Evolutionary conservation across 805 yeast species (phyloP).

Genomic region (Lipomyces sp.): DNA sequence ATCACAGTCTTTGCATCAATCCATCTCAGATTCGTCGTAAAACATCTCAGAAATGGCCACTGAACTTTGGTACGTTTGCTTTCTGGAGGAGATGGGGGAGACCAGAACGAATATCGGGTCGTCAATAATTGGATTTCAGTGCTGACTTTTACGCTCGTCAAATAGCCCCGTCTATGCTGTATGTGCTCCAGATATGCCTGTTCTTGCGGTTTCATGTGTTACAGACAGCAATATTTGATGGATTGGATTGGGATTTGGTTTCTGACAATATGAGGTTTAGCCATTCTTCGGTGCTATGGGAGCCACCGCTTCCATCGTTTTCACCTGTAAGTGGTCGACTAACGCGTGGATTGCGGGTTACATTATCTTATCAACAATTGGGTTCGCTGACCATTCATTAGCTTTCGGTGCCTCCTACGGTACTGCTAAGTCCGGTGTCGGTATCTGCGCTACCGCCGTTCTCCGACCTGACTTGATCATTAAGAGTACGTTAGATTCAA

Average conservation of each 20-base stretch:
- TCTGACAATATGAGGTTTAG: constrained; percentile 44
- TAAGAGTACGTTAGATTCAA: constrained; percentile 52
- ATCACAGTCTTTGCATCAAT: constrained; percentile 16
- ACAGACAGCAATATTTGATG: neutral
- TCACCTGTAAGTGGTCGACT: constrained; percentile 67
- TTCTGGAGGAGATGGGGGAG: constrained; percentile 34
- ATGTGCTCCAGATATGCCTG: constrained; percentile 40
- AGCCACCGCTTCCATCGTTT: constrained; percentile 98
- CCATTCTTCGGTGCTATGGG: constrained; percentile 99
- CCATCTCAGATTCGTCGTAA: constrained; percentile 1
- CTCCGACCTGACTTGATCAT: constrained; percentile 96
- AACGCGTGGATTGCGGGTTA: neutral
- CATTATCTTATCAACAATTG: neutral
- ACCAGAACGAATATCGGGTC: neutral
- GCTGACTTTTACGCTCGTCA: constrained; percentile 31
- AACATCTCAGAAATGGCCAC: constrained; percentile 53
- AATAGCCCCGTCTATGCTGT: constrained; percentile 73
- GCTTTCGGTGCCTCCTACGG: constrained; percentile 99
- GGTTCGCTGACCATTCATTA: constrained; percentile 41
- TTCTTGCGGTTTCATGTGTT: constrained; percentile 2
- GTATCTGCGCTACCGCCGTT: constrained; percentile 97
- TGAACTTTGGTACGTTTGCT: constrained; percentile 68
- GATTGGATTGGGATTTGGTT: neutral
- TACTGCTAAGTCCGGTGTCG: constrained; percentile 97
- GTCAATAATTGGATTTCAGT: neutral